Conservation (phyloP, 2,329 filamentous ascomycete genomes). For the Cadophora sp. region DNA sequence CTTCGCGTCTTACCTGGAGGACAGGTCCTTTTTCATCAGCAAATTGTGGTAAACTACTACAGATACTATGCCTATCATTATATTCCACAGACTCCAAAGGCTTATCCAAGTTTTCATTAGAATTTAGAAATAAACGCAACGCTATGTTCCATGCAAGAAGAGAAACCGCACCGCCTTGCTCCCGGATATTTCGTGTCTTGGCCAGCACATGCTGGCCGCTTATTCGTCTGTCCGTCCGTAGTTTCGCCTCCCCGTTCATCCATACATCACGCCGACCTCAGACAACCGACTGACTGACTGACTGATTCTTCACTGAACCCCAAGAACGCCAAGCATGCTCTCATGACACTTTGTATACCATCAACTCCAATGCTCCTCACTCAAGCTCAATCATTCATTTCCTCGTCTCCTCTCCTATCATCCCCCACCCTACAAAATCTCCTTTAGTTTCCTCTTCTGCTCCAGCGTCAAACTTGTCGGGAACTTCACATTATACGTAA, state of each 20-base stretch:
- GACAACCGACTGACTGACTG: neutral
- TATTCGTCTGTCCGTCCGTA: neutral
- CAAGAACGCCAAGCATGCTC: constrained; percentile 1
- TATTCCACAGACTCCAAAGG: neutral
- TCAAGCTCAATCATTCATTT: neutral
- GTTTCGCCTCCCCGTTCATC: neutral
- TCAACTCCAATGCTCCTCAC: constrained; percentile 4
- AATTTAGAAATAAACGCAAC: constrained; percentile 8
- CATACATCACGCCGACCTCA: neutral
- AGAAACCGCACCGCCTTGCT: neutral
- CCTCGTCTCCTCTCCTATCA: neutral
- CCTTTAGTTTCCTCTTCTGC: constrained; percentile 82
- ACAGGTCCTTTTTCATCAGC: too few relatives aligned
- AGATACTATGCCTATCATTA: neutral
- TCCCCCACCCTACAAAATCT: constrained; percentile 66
- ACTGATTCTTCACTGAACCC: neutral
- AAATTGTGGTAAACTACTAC: neutral
- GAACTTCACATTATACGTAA: constrained; percentile 93
- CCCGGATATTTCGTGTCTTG: neutral
- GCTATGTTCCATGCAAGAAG: constrained; percentile 1
- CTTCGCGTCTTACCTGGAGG: too few relatives aligned
- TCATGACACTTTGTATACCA: neutral
- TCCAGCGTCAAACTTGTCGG: constrained; percentile 75
- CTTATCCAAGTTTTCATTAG: neutral
- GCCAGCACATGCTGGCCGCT: neutral